phyloP scores from a whole-genome alignment of 768 basidiomycete genomes.

The Dacryopinax spathularia region DNA sequence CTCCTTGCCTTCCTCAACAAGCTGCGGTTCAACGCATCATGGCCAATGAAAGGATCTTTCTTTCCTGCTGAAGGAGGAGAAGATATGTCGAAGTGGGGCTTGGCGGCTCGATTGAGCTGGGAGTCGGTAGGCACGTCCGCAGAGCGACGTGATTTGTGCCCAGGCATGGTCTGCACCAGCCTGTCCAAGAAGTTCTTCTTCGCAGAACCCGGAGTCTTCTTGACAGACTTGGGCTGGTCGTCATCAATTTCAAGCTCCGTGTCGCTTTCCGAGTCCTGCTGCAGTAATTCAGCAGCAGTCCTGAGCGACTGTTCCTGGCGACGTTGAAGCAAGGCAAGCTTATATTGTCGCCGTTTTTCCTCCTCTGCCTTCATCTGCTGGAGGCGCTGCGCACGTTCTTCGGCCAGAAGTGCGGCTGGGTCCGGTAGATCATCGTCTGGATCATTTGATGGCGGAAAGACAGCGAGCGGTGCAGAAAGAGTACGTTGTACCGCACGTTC shows the following conservation, averaged over 20 bases:
- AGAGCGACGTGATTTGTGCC: not conserved
- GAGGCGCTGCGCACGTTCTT: not conserved
- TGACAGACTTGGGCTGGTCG: not conserved
- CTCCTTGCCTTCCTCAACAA: not conserved
- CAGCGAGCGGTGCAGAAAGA: not conserved
- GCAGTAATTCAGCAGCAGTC: not conserved
- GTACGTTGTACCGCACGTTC: not conserved
- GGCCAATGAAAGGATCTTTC: not conserved
- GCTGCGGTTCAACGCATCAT: not conserved
- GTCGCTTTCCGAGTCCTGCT: not conserved
- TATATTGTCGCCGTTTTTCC: not conserved
- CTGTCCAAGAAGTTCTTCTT: not conserved
- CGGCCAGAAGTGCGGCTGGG: not conserved
- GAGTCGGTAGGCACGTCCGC: not conserved
- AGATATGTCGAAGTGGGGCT: not conserved
- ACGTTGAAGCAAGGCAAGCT: not conserved
- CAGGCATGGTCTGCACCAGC: not conserved
- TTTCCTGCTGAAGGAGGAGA: not conserved
- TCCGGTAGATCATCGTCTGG: not conserved
- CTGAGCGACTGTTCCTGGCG: not conserved
- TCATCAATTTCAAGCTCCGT: not conserved
- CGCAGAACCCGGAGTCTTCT: not conserved
- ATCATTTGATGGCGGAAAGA: not conserved
- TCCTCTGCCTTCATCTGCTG: not conserved
- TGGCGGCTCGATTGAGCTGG: not conserved